Conservation (phyloP, 495 filamentous ascomycete species). For the Oleoguttula mirabilis region DNA sequence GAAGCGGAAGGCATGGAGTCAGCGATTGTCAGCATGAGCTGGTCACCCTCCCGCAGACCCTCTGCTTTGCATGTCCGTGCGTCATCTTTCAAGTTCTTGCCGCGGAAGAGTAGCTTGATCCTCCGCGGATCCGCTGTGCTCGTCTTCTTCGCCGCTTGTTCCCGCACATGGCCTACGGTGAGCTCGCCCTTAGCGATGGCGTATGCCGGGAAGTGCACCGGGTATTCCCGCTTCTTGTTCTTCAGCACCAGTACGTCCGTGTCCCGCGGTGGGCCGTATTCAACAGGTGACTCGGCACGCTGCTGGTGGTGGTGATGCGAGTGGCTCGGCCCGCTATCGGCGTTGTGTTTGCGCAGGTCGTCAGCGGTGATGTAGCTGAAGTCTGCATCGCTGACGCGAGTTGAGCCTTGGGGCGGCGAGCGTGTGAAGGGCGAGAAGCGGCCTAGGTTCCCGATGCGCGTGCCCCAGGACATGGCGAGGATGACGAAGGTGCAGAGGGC, state of each 20-base stretch:
- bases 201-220: conserved; percentile 66
- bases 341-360: conserved; percentile 38
- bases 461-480: conserved; percentile 52
- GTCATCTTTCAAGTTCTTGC: conserved; percentile 59
- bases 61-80: conserved; percentile 54
- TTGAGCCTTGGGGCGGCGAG: conserved; percentile 19
- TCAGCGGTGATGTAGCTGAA: conserved; percentile 71
- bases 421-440: conserved; percentile 38
- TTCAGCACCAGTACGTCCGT: conserved; percentile 71
- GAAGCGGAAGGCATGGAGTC: conserved; percentile 25
- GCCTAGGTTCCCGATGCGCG: conserved; percentile 39
- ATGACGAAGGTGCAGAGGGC: conserved; percentile 41
- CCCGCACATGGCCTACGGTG: conserved; percentile 52
- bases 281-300: conserved; percentile 19
- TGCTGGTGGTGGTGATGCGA: too few relatives aligned
- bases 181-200: conserved; percentile 69
- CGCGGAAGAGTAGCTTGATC: conserved; percentile 73
- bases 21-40: conserved; percentile 56
- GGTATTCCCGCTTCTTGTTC: conserved; percentile 58
- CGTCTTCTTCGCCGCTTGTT: conserved; percentile 51
- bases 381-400: conserved; percentile 58
- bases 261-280: conserved; percentile 29
- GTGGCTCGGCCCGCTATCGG: conserved; percentile 27
- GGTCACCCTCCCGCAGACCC: conserved; percentile 48
- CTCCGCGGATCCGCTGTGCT: conserved; percentile 46